Percentiles rank a stretch among this genome's conserved stretches.
phyloP scores from a whole-genome alignment of 352 stramenopile species.

The Globisporangium nodosum region DNA sequence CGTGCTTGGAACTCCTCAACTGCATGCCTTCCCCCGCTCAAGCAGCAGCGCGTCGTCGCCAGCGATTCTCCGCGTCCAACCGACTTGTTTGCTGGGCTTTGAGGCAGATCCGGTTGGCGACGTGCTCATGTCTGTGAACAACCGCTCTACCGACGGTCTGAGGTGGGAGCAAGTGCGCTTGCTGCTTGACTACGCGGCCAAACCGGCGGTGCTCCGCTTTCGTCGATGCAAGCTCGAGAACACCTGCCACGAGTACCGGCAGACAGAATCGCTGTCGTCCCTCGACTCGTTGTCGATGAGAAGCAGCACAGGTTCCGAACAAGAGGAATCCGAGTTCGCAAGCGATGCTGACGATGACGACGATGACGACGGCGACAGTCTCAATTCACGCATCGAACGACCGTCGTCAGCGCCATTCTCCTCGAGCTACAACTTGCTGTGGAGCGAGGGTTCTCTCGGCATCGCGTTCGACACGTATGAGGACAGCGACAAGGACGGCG shows the following conservation, averaged over 20 bases:
- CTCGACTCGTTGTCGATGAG: background rate
- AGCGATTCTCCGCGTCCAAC: slow-evolving; percentile 8
- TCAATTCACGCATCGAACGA: background rate
- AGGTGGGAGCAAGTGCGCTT: slow-evolving; percentile 19
- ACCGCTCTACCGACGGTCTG: slow-evolving; percentile 20
- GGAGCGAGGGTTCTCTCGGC: slow-evolving; percentile 29
- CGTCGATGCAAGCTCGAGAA: slow-evolving; percentile 5
- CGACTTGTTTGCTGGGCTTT: slow-evolving; percentile 28
- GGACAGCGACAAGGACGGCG: slow-evolving; percentile 23
- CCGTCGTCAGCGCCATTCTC: slow-evolving; percentile 1
- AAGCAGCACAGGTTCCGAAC: background rate
- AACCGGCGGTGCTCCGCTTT: slow-evolving; percentile 33
- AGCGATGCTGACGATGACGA: slow-evolving; percentile 1
- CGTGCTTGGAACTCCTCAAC: slow-evolving; percentile 4
- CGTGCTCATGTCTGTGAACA: slow-evolving; percentile 33
- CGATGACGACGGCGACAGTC: slow-evolving; percentile 11
- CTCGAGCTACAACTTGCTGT: slow-evolving; percentile 36
- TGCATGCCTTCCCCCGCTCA: background rate
- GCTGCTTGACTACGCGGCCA: slow-evolving; percentile 25
- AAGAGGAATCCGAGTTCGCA: background rate
- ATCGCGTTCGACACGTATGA: slow-evolving; percentile 39
- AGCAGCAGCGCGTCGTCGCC: background rate
- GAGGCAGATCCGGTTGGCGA: slow-evolving; percentile 27
- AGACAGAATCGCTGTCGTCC: slow-evolving; percentile 7
- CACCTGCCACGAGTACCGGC: slow-evolving; percentile 3